Base-by-base conservation (phyloP, 148 eudicot species). In the Fallopia convolvulus region DNA sequence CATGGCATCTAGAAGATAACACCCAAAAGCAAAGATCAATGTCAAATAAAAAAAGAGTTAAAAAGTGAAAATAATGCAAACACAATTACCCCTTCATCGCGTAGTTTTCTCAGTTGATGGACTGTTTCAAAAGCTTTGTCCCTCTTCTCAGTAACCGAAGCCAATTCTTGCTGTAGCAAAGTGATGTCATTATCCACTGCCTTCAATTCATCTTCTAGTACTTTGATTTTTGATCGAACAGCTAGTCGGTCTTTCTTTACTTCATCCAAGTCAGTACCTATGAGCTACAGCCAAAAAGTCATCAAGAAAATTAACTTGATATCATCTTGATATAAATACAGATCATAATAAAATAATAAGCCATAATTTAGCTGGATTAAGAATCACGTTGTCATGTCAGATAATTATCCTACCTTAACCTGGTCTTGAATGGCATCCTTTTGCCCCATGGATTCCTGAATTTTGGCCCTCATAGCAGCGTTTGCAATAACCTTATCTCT, bases 341-440 rank as follows among this genome's bases (percentile, higher is more conserved):
- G 1, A 26, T 10, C 40, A 23, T 23, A 66, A 66, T 33, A 66
- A 11, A 66, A 3, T 26, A 26, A 26, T 26, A 26, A 26, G 42
- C 4, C 6, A 33, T 5, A 36, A 5, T 12, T 12, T 63, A 63
- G 70, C 30, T 6, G 2, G 5, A 18, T 55, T 55, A 17, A 55
- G 60, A 55, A 55, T 55, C 60, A 17, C 23, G 18, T 26, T 56
- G 63, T 20, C 63, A 56, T 21, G 71, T 30, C 44, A 15, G 72
- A 66, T 41, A 66, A 0, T 63, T 11, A 9, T 36, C 88, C 82
- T 89, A 95, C 99, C 83, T 95, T 95, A 75, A 95, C 96, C 79
- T 95, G 97, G 84, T 86, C 97, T 80, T 95, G 91, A 55, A 94
- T 84, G 77, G 81, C 83, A 36, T 84, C 91, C 77, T 91, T 89